Conservation (phyloP, 176 grass and related monocot genomes). For the Eragrostis curvula region DNA sequence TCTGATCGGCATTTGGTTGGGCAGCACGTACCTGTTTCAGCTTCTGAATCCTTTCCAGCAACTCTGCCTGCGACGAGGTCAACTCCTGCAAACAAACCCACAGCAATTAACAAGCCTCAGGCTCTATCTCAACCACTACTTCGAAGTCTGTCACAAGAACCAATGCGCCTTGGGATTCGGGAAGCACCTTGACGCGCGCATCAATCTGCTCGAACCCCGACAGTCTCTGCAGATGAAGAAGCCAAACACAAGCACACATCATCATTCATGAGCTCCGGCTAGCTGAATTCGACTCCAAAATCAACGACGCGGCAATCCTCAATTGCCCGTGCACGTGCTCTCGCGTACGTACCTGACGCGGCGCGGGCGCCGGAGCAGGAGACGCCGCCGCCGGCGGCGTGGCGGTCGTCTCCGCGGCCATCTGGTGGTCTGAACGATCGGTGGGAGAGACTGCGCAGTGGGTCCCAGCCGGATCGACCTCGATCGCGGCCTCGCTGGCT, state of each 20-base stretch:
- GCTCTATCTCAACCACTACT: background rate
- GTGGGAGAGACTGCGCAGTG: background rate
- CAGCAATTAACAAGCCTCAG: background rate
- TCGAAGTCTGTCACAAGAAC: background rate
- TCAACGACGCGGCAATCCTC: background rate
- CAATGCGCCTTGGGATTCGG: background rate
- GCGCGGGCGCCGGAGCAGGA: background rate
- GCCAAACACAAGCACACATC: background rate
- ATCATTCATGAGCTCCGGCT: background rate
- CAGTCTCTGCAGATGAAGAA: slow-evolving; percentile 35
- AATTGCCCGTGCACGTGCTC: background rate
- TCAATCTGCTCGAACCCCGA: slow-evolving; percentile 38
- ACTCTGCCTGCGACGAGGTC: slow-evolving; percentile 66
- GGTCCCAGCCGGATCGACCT: slow-evolving; percentile 33
- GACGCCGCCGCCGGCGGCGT: background rate
- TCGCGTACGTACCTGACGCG: slow-evolving; percentile 32
- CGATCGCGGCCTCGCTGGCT: background rate
- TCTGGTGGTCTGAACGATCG: slow-evolving; percentile 37
- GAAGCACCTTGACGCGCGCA: slow-evolving; percentile 42
- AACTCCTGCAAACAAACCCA: slow-evolving; percentile 58
- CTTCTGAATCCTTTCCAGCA: slow-evolving; percentile 64
- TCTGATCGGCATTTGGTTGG: background rate
- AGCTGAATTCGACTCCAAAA: background rate
- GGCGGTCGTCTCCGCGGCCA: slow-evolving; percentile 43
- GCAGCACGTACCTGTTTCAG: slow-evolving; percentile 62